A percentile compares a stretch with the other conserved stretches of the same genome.
phyloP scores from a whole-genome alignment of 108 stramenopile genomes.

The Epipyxis sp. region DNA sequence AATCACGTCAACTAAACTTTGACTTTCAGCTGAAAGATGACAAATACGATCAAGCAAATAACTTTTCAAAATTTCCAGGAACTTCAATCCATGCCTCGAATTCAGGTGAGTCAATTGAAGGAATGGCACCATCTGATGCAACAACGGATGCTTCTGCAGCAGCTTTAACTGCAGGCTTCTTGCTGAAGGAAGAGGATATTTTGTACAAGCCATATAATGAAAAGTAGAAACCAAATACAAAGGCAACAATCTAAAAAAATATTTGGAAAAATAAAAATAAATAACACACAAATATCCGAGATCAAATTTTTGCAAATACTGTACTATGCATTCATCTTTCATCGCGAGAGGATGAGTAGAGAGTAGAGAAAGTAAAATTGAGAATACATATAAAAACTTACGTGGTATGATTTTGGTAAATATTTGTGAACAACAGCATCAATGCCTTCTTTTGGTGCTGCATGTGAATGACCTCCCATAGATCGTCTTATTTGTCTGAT shows the following conservation, averaged over 20 bases:
- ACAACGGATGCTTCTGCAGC: neutral
- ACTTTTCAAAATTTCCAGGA: conserved; percentile 32
- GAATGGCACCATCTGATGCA: conserved; percentile 15
- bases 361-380: neutral
- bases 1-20: too few relatives aligned
- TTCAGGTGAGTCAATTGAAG: conserved; percentile 30
- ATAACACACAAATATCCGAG: too few relatives aligned
- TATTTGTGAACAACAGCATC: neutral
- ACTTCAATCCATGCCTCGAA: conserved; percentile 20
- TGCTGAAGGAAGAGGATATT: neutral
- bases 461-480: neutral
- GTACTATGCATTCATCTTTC: too few relatives aligned
- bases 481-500: neutral
- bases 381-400: neutral
- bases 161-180: neutral
- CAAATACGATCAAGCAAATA: conserved; percentile 17
- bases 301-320: too few relatives aligned
- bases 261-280: too few relatives aligned
- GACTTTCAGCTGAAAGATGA: too few relatives aligned
- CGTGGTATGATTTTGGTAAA: neutral
- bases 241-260: neutral
- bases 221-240: neutral
- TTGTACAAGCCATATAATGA: neutral
- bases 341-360: neutral
- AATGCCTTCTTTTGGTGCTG: neutral